A percentile compares a stretch with the other conserved stretches of the same genome.
These are phyloP conservation scores for Henningerozyma blattae DNA, from an alignment of 805 yeast genomes.

Conservation along the genomic window DNA sequence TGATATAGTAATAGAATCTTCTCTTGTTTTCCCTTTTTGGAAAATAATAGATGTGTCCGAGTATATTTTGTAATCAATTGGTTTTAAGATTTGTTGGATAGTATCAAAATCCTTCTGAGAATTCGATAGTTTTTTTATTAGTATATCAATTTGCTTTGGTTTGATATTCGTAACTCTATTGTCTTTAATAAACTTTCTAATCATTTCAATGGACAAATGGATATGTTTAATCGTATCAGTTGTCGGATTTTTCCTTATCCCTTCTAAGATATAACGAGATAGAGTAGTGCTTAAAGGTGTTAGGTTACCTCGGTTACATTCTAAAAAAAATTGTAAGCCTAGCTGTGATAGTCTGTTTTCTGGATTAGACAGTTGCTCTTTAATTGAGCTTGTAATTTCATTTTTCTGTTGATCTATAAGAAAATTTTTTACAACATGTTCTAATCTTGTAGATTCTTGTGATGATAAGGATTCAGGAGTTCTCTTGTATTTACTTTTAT, in stretches of 20 bases:
- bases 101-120: slow-evolving; percentile 8
- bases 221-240: slow-evolving; percentile 10
- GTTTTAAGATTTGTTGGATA: slow-evolving; percentile 10
- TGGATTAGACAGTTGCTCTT: slow-evolving; percentile 3
- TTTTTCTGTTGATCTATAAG: slow-evolving; percentile 11
- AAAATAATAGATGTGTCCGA: slow-evolving; percentile 22
- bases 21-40: slow-evolving; percentile 14
- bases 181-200: slow-evolving; percentile 7
- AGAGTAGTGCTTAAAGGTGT: slow-evolving; percentile 13
- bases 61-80: slow-evolving; percentile 16
- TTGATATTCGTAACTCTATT: slow-evolving; percentile 8
- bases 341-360: slow-evolving; percentile 12
- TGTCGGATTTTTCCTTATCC: slow-evolving; percentile 10
- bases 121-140: slow-evolving; percentile 8
- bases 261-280: slow-evolving; percentile 8
- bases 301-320: slow-evolving; percentile 10
- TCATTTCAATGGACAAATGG: slow-evolving; percentile 4
- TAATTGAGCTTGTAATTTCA: slow-evolving; percentile 5
- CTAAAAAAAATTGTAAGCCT: slow-evolving; percentile 17
- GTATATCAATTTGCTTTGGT: slow-evolving; percentile 8
- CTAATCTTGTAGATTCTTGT: slow-evolving; percentile 9
- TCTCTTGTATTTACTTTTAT: slow-evolving; percentile 14
- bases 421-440: slow-evolving; percentile 12
- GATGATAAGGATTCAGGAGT: slow-evolving; percentile 14
- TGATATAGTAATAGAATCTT: slow-evolving; percentile 20